Conservation (phyloP, 106 monocot species). For the Allium cepa region DNA sequence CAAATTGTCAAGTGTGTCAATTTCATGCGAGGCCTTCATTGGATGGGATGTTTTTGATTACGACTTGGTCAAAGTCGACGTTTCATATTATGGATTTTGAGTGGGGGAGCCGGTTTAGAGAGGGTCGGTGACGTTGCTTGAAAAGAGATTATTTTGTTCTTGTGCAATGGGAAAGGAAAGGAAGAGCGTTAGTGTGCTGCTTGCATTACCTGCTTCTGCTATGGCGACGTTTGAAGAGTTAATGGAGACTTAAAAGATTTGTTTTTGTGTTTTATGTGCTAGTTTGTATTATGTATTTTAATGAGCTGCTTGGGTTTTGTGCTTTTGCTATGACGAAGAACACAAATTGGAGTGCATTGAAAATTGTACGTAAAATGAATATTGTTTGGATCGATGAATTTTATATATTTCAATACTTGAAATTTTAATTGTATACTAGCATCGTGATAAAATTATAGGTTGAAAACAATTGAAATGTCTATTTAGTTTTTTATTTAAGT, state of each 20-base stretch:
- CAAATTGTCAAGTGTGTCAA: no score
- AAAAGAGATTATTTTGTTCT: conserved; percentile 78
- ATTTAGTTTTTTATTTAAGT: no score
- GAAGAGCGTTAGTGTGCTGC: conserved; percentile 73
- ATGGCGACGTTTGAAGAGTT: conserved; percentile 59
- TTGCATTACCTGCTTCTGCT: conserved; percentile 58
- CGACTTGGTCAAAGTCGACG: conserved; percentile 64
- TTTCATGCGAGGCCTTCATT: conserved; percentile 40
- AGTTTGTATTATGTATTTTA: no score
- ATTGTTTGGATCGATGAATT: no score
- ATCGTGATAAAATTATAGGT: no score
- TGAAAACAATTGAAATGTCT: no score
- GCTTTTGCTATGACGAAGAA: no score
- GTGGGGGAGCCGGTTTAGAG: conserved; percentile 76
- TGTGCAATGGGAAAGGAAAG: conserved; percentile 66
- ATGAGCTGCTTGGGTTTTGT: no score
- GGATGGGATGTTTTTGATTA: conserved; percentile 47
- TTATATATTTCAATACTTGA: no score
- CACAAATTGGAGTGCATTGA: no score
- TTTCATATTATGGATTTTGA: conserved; percentile 78
- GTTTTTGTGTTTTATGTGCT: not conserved
- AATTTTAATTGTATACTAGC: no score
- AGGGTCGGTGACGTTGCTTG: conserved; percentile 72
- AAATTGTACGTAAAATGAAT: no score
- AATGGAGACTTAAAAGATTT: conserved; percentile 13